Conservation (phyloP, 1,284 basidiomycete species). For the Cutaneotrichosporon arboriforme region DNA sequence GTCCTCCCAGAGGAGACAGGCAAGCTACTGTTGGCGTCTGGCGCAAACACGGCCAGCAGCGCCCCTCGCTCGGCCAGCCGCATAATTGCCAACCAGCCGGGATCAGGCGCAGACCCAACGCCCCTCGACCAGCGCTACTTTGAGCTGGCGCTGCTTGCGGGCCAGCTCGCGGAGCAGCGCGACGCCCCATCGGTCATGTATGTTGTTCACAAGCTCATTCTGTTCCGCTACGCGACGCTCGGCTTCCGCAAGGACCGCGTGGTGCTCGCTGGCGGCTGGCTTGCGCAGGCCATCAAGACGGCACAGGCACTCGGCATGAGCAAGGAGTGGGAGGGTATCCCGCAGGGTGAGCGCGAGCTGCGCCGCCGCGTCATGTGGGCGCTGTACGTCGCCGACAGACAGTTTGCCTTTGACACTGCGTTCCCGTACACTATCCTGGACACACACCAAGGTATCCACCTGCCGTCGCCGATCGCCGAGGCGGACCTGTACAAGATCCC, state of each 20-base stretch:
- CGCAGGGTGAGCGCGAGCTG: constrained; percentile 39
- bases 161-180: constrained; percentile 34
- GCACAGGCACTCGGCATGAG: constrained; percentile 41
- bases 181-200: constrained; percentile 40
- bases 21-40: constrained; percentile 34
- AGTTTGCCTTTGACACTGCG: constrained; percentile 37
- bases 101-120: constrained; percentile 26
- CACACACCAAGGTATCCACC: constrained; percentile 36
- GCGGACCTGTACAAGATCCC: constrained; percentile 35
- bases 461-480: constrained; percentile 42
- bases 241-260: constrained; percentile 26
- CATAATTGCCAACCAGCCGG: constrained; percentile 18
- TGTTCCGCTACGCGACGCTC: constrained; percentile 35
- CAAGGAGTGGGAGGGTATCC: constrained; percentile 41
- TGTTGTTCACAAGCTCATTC: constrained; percentile 40
- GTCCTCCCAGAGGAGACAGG: constrained; percentile 41
- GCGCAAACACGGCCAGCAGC: constrained; percentile 10
- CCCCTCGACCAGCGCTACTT: constrained; percentile 43
- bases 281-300: constrained; percentile 40
- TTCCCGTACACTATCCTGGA: constrained; percentile 44
- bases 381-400: constrained; percentile 40
- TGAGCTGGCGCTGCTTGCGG: constrained; percentile 34
- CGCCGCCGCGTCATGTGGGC: constrained; percentile 41
- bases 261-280: constrained; percentile 29
- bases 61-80: constrained; percentile 20